Conservation (phyloP, 495 filamentous ascomycete species). For the Astrothelium macrocarpum region DNA sequence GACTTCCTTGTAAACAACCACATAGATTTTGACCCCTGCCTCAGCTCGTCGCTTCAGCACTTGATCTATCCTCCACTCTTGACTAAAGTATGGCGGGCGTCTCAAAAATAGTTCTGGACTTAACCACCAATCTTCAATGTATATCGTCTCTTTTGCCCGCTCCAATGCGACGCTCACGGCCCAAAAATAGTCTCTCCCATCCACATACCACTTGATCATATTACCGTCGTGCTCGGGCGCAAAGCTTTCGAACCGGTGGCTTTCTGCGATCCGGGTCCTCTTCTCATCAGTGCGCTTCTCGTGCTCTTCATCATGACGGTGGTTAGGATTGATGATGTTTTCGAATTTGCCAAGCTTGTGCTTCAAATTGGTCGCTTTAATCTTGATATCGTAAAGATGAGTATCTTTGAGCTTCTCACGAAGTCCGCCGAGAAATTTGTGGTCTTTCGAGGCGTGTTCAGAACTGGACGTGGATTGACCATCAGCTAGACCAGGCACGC, state of each 20-base stretch:
- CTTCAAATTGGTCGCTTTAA: constrained; percentile 74
- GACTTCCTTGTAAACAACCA: constrained; percentile 89
- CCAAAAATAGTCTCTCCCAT: constrained; percentile 88
- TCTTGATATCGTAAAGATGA: constrained; percentile 80
- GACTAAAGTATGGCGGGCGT: constrained; percentile 66
- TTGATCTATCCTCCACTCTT: constrained; percentile 83
- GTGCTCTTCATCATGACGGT: constrained; percentile 91
- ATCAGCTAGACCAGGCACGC: neutral
- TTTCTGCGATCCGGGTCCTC: constrained; percentile 58
- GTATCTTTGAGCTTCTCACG: constrained; percentile 40
- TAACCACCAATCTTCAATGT: constrained; percentile 96
- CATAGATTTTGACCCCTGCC: constrained; percentile 85
- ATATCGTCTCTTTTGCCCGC: constrained; percentile 81
- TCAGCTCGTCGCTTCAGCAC: constrained; percentile 81
- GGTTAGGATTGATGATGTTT: constrained; percentile 74
- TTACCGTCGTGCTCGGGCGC: constrained; percentile 79
- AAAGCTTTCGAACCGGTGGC: constrained; percentile 78
- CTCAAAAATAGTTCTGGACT: constrained; percentile 88
- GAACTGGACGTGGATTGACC: neutral
- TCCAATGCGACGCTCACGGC: constrained; percentile 82
- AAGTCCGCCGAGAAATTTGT: constrained; percentile 19
- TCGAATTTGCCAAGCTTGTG: constrained; percentile 58
- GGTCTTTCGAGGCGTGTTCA: constrained; percentile 2
- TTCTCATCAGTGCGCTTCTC: constrained; percentile 77
- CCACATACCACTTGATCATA: constrained; percentile 92